Conservation (phyloP, 331 rosid genomes). For the Quercus tomentella region DNA sequence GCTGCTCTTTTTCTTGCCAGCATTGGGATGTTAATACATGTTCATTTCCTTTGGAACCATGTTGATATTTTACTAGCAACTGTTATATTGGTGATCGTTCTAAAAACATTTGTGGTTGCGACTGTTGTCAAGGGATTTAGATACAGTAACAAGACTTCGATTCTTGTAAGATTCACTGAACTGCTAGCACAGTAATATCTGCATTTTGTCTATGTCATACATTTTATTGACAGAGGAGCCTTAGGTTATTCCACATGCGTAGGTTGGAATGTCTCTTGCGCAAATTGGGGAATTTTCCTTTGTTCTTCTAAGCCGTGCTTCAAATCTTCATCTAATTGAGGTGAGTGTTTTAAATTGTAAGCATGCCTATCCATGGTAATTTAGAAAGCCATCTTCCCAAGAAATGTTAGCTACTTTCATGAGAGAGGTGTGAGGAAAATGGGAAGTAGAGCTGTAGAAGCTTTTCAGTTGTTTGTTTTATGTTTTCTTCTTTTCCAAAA, state of each 20-base stretch:
- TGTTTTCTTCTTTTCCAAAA: not conserved
- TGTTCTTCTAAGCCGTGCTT: conserved; percentile 96
- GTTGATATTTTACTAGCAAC: conserved; percentile 93
- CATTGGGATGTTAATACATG: conserved; percentile 96
- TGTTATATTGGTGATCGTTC: conserved; percentile 80
- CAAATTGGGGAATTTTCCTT: conserved; percentile 96
- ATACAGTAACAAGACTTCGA: conserved; percentile 76
- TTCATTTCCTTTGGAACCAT: conserved; percentile 94
- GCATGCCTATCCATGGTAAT: not conserved
- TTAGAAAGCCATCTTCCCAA: not conserved
- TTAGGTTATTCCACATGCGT: conserved; percentile 56
- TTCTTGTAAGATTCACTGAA: conserved; percentile 69
- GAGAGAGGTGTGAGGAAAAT: no score
- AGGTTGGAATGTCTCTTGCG: conserved; percentile 96
- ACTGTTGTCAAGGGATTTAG: conserved; percentile 91
- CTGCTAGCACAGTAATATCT: conserved; percentile 11
- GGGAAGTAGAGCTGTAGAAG: no score
- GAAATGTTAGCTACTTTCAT: not conserved
- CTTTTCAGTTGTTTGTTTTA: not conserved
- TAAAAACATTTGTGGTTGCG: conserved; percentile 74
- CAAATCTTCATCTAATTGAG: conserved; percentile 97
- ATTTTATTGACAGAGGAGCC: conserved; percentile 52
- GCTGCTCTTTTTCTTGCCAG: conserved; percentile 96
- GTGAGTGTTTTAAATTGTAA: conserved; percentile 36
- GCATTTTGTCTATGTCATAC: conserved; percentile 25